Percentiles rank a stretch among this genome's conserved stretches.
Conservation (phyloP, 2,329 filamentous ascomycete genomes). For the Calonectria henricotiae region DNA sequence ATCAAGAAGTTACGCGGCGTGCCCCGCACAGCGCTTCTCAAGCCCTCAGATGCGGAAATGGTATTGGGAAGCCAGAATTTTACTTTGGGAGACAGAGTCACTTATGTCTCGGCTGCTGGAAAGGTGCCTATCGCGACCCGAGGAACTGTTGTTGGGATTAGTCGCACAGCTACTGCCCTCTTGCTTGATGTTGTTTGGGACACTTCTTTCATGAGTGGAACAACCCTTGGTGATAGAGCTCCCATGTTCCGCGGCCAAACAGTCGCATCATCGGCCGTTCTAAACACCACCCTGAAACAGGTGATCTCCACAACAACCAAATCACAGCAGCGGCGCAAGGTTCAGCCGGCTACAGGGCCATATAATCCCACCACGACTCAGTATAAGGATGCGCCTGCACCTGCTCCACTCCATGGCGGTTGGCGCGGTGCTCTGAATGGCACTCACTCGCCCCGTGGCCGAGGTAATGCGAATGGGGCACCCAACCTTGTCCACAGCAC, state of each 20-base stretch:
- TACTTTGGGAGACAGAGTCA: conserved; percentile 88
- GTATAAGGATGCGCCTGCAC: conserved; percentile 71
- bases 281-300: conserved; percentile 90
- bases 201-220: conserved; percentile 96
- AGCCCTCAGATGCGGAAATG: conserved; percentile 96
- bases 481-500: conserved; percentile 68
- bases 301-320: conserved; percentile 78
- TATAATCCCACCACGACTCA: conserved; percentile 75
- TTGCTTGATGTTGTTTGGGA: conserved; percentile 96
- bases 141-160: conserved; percentile 96
- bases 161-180: conserved; percentile 85
- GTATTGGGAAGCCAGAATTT: conserved; percentile 90
- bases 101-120: conserved; percentile 93
- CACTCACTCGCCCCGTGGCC: conserved; percentile 59
- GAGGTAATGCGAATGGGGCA: conserved; percentile 59
- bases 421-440: conserved; percentile 74
- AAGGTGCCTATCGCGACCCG: conserved; percentile 94
- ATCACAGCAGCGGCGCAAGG: conserved; percentile 67
- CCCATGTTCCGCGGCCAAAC: conserved; percentile 96
- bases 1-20: conserved; percentile 84
- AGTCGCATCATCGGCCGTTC: conserved; percentile 87
- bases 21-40: conserved; percentile 89
- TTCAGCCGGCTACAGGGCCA: conserved; percentile 66
- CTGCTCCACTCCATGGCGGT: conserved; percentile 69
- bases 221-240: conserved; percentile 90